Conservation (phyloP, 2,329 filamentous ascomycete genomes). For the Ambrosiella beaveri region DNA sequence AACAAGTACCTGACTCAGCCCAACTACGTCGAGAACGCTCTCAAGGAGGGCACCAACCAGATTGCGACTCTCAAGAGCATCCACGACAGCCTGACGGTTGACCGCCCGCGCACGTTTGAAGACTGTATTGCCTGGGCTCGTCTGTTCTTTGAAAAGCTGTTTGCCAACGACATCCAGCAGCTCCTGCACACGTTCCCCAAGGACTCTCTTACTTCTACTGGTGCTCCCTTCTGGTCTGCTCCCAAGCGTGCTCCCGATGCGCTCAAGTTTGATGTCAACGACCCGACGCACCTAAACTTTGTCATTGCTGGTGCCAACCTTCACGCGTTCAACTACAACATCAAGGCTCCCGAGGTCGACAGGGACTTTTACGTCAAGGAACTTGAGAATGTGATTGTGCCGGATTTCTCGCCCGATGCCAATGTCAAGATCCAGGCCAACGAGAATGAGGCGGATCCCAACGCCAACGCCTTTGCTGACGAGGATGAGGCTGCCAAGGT, state of each 20-base stretch:
- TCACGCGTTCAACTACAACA: constrained; percentile 95
- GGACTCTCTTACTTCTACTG: constrained; percentile 72
- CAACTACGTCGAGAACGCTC: constrained; percentile 68
- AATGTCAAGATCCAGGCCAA: constrained; percentile 93
- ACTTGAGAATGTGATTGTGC: constrained; percentile 82
- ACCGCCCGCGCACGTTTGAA: constrained; percentile 82
- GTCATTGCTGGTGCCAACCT: constrained; percentile 77
- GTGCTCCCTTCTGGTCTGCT: constrained; percentile 92
- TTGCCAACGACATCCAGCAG: constrained; percentile 91
- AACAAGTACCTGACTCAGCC: constrained; percentile 87
- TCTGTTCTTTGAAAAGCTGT: constrained; percentile 86
- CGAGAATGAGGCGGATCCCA: constrained; percentile 90
- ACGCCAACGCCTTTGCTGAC: constrained; percentile 55
- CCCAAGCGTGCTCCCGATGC: constrained; percentile 91
- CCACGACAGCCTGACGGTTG: constrained; percentile 74
- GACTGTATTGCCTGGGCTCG: constrained; percentile 96
- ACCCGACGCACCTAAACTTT: constrained; percentile 76
- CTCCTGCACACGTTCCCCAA: constrained; percentile 94
- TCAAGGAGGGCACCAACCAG: constrained; percentile 90
- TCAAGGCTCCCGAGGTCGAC: constrained; percentile 62
- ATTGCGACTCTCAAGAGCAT: constrained; percentile 85
- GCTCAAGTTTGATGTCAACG: constrained; percentile 71
- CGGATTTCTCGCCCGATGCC: constrained; percentile 80
- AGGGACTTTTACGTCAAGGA: constrained; percentile 61
- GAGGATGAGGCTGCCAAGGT: constrained; percentile 59